phyloP scores from a whole-genome alignment of 2,329 filamentous ascomycete species.

The Colletotrichum musae region DNA sequence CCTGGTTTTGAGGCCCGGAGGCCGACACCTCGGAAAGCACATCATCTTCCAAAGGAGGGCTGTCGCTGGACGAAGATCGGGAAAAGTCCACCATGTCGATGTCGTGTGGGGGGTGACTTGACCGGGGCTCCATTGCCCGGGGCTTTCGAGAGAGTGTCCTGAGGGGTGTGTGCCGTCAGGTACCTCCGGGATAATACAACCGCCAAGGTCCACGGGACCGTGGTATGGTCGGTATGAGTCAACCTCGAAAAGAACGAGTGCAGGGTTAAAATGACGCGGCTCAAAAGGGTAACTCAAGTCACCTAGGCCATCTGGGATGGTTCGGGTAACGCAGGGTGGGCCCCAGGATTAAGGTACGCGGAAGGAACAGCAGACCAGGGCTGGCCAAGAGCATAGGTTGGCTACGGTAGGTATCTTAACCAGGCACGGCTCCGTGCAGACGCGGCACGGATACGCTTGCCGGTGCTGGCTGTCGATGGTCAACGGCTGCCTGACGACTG shows the following conservation, averaged over 20 bases:
- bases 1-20: constrained; percentile 30
- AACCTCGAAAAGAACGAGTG: neutral
- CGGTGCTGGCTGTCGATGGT: neutral
- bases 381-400: neutral
- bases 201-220: constrained; percentile 9
- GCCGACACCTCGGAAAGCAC: constrained; percentile 3
- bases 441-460: too few relatives aligned
- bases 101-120: neutral
- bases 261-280: constrained; percentile 35
- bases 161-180: neutral
- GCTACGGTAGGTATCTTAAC: neutral
- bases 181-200: constrained; percentile 12
- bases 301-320: constrained; percentile 8
- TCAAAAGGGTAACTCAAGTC: constrained; percentile 22
- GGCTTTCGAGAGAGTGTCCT: neutral
- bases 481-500: constrained; percentile 28
- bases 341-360: neutral
- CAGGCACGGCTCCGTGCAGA: neutral
- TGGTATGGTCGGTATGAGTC: constrained; percentile 32
- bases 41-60: constrained; percentile 20
- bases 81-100: constrained; percentile 23
- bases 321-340: constrained; percentile 18
- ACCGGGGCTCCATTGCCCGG: constrained; percentile 2
- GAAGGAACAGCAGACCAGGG: neutral
- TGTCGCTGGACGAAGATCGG: constrained; percentile 22